Evolutionary conservation across 78 protist genomes (phyloP).

Genomic region (Speleostelium caveatum): DNA sequence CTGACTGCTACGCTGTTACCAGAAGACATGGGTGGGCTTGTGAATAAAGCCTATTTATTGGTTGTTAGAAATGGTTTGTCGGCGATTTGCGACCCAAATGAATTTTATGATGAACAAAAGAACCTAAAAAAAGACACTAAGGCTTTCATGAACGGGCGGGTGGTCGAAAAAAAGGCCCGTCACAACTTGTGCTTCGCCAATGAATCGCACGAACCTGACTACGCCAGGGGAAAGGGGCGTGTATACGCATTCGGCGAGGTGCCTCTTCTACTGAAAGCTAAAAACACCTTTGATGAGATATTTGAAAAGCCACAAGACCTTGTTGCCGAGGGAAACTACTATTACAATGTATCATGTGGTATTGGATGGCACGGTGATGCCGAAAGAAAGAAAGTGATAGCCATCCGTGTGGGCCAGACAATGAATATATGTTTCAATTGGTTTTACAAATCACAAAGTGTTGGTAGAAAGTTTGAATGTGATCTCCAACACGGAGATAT

Average conservation of each 20-base stretch:
- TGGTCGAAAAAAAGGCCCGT: conserved; percentile 15
- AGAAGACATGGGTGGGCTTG: too few species aligned
- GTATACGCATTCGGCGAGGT: background rate
- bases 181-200: conserved; percentile 14
- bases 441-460: background rate
- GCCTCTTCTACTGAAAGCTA: background rate
- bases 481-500: conserved; percentile 20
- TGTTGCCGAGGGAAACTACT: conserved; percentile 27
- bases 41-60: conserved; percentile 23
- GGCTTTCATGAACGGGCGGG: conserved; percentile 25
- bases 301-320: background rate
- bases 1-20: too few species aligned
- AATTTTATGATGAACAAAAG: conserved; percentile 26
- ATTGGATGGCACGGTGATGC: conserved; percentile 41
- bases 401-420: background rate
- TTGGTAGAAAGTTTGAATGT: background rate
- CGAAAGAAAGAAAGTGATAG: conserved; percentile 7
- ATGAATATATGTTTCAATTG: conserved; percentile 28
- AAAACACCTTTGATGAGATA: background rate
- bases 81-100: conserved; percentile 2
- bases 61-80: conserved; percentile 25
- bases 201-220: conserved; percentile 12
- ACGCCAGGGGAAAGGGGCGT: conserved; percentile 17
- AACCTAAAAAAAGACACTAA: conserved; percentile 12
- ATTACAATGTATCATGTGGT: conserved; percentile 1